Percentiles rank a stretch among this genome's conserved stretches.
Evolutionary conservation across 768 basidiomycete genomes (phyloP).

Genomic region (Leccinum variicolor): DNA sequence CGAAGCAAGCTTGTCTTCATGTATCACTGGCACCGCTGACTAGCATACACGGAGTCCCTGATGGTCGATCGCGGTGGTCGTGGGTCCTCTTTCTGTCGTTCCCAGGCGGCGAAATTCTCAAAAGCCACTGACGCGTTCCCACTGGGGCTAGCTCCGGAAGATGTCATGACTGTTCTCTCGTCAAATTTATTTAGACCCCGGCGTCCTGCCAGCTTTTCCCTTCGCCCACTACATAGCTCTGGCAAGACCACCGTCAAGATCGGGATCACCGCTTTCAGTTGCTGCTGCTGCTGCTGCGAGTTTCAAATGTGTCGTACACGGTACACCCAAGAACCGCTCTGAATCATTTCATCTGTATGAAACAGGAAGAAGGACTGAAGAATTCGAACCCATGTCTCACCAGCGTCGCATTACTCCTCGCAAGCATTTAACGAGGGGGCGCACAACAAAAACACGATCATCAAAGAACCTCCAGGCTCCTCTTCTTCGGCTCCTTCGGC

Average conservation of each 20-base stretch:
- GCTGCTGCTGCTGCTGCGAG: slow-evolving; percentile 5
- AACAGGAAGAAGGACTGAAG: slow-evolving; percentile 15
- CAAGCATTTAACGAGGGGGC: slow-evolving; percentile 1
- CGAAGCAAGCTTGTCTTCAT: neutral
- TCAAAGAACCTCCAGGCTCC: neutral
- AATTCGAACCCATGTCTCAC: slow-evolving; percentile 14
- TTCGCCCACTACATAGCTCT: neutral
- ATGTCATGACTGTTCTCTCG: neutral
- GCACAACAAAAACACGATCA: slow-evolving; percentile 10
- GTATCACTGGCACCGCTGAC: slow-evolving; percentile 1
- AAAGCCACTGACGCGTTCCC: slow-evolving; percentile 2
- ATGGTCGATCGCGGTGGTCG: slow-evolving; percentile 14
- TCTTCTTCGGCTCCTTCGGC: neutral
- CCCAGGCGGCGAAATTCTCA: slow-evolving; percentile 11
- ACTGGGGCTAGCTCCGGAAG: neutral
- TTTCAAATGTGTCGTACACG: slow-evolving; percentile 5
- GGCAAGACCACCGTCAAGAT: slow-evolving; percentile 1
- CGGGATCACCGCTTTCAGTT: neutral
- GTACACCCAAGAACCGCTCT: neutral
- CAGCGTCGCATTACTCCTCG: slow-evolving; percentile 2
- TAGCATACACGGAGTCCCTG: neutral
- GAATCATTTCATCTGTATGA: slow-evolving; percentile 21
- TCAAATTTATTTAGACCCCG: neutral
- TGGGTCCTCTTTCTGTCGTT: slow-evolving; percentile 7
- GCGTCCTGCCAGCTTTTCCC: neutral